Percentiles rank a stretch among this genome's conserved stretches.
Conservation (phyloP, 1,139 yeast species). For the Hansenula lynferdii region DNA sequence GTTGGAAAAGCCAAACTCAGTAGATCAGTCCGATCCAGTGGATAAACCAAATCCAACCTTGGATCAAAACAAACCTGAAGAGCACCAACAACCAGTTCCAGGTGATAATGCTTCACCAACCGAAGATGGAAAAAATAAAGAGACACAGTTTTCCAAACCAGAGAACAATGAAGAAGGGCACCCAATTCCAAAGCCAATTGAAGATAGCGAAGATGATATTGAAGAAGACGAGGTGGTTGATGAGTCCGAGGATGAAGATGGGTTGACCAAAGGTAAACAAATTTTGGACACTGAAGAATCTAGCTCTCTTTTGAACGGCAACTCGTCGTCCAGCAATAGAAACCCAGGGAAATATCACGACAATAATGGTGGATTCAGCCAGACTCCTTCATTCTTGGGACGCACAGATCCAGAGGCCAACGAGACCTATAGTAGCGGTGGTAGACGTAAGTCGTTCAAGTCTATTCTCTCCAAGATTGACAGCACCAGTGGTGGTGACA, state of each 20-base stretch:
- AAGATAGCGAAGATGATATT: neutral
- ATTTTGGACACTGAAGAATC: conserved; percentile 6
- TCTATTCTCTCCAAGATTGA: neutral
- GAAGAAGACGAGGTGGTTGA: neutral
- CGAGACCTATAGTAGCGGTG: neutral
- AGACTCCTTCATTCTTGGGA: neutral
- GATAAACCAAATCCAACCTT: neutral
- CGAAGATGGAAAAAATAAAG: neutral
- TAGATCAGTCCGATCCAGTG: neutral
- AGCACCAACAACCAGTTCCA: neutral
- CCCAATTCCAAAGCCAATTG: conserved; percentile 2
- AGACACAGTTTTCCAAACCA: neutral
- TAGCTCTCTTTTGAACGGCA: neutral
- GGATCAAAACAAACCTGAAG: neutral
- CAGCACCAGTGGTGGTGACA: neutral
- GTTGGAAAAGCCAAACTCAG: conserved; percentile 1
- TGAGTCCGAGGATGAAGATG: neutral
- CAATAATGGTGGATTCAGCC: no score
- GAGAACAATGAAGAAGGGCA: neutral
- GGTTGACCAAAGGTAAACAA: conserved; percentile 6
- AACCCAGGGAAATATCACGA: neutral
- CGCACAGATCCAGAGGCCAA: neutral
- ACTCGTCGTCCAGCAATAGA: neutral
- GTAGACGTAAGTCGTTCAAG: neutral
- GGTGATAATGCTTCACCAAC: neutral